These are phyloP conservation scores for Calamus simplicifolius DNA, from an alignment of 176 grass and related monocot genomes.

Conservation along the genomic window DNA sequence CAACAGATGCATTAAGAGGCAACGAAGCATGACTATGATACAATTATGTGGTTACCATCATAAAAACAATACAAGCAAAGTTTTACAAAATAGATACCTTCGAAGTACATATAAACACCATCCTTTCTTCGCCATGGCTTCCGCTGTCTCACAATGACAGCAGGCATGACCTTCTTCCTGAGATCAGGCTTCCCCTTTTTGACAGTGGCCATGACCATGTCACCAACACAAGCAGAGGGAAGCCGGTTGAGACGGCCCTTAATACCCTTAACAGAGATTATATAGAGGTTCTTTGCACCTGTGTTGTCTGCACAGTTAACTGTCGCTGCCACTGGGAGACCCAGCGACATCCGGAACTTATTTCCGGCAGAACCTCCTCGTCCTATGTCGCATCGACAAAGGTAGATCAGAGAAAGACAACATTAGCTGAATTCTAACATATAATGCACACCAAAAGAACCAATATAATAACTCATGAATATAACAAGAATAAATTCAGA, in stretches of 20 bases:
- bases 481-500: too few relatives aligned
- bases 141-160: conserved; percentile 85
- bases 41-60: neutral
- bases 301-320: conserved; percentile 86
- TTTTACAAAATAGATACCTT: conserved; percentile 32
- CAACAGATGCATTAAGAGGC: too few relatives aligned
- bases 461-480: too few relatives aligned
- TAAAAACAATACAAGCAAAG: neutral
- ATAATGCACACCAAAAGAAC: neutral
- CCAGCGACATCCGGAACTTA: conserved; percentile 95
- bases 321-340: conserved; percentile 79
- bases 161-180: conserved; percentile 97
- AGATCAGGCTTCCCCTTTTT: conserved; percentile 97
- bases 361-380: conserved; percentile 79
- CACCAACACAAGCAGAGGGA: conserved; percentile 78
- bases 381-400: conserved; percentile 24
- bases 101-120: conserved; percentile 97
- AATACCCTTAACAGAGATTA: conserved; percentile 81
- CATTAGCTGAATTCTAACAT: neutral
- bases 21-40: neutral
- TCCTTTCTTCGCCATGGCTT: conserved; percentile 95
- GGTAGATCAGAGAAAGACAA: neutral
- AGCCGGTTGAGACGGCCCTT: conserved; percentile 67
- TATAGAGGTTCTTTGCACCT: conserved; percentile 73
- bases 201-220: conserved; percentile 98